Evolutionary conservation across 1,139 yeast genomes (phyloP).

Genomic region (Ogataea hybrid): DNA sequence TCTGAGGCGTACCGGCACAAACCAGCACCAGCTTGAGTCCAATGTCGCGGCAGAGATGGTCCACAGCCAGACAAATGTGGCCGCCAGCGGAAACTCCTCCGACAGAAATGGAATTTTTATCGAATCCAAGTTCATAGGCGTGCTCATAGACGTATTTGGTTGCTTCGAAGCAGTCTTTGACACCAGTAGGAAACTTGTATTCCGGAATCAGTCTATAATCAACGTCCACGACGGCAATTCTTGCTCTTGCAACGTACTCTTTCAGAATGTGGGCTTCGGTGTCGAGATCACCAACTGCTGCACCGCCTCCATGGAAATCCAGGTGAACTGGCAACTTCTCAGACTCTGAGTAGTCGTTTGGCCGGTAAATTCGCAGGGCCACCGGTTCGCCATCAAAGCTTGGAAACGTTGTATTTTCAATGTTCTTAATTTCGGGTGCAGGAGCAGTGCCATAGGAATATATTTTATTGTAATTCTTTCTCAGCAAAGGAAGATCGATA

Average conservation of each 20-base stretch:
- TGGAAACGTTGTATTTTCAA: slow-evolving; percentile 20
- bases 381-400: slow-evolving; percentile 28
- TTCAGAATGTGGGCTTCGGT: slow-evolving; percentile 28
- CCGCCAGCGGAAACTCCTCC: slow-evolving; percentile 34
- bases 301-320: slow-evolving; percentile 38
- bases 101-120: slow-evolving; percentile 22
- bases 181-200: slow-evolving; percentile 26
- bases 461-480: slow-evolving; percentile 27
- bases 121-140: slow-evolving; percentile 13
- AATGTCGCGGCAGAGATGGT: slow-evolving; percentile 27
- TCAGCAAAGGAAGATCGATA: slow-evolving; percentile 22
- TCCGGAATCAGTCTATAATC: slow-evolving; percentile 37
- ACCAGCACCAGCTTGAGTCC: slow-evolving; percentile 29
- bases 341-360: slow-evolving; percentile 15
- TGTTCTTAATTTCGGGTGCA: slow-evolving; percentile 25
- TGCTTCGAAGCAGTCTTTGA: slow-evolving; percentile 30
- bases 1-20: slow-evolving; percentile 36
- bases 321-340: slow-evolving; percentile 32
- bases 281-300: slow-evolving; percentile 34
- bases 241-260: slow-evolving; percentile 26
- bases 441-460: slow-evolving; percentile 29
- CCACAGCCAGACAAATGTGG: slow-evolving; percentile 27
- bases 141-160: slow-evolving; percentile 22
- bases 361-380: slow-evolving; percentile 28
- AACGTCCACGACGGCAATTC: slow-evolving; percentile 34